Base-by-base conservation (phyloP, 139 green algal genomes). In the Edaphochlamys debaryana region DNA sequence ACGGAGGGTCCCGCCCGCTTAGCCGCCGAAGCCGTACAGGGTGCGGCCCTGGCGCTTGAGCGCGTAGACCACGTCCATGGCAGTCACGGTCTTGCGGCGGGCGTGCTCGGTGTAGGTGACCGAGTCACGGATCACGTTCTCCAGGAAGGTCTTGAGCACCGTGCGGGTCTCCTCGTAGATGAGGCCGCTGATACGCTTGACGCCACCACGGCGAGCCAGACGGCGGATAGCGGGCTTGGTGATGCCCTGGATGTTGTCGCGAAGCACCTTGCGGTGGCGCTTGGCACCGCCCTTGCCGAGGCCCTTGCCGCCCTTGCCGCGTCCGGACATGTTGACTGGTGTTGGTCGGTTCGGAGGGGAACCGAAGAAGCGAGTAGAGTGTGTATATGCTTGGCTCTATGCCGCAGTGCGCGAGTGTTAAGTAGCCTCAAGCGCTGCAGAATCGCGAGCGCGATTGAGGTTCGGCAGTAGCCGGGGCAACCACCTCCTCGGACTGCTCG, bases 31-130 rank as follows among this genome's bases (percentile, higher is more conserved):
- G 84, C 96, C 96, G 91, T 98, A 98, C 74, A 98, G 92, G 79
- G 96, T 98, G 78, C 95, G 90, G 79, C 95, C 95, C 93, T 98
- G 95, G 76, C 95, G 89, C 93, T 98, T 98, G 86, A 98, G 92
- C 29, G 95, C 94, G 86, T 98, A 98, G 8, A 98, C 96, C 20
- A 98, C 95, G 85, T 98, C 96, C 89, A 98, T 96, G 52, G 96
- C 96, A 32, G 96, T 98, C 48, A 98, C 96, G 27, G 96, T 98
- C 95, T 98, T 98, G 80, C 96, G 91, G 74, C 95, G 90, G 60
- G 95, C 96, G 93, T 98, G 96, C 94, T 99, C 96, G 60, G 96
- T 98, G 94, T 99, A 99, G 86, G 96, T 99, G n/a, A 99, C 96
- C 32, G 95, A 93, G 82, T 98, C 96, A 75, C 95, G 91, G 87